Evolutionary conservation across 2,329 filamentous ascomycete genomes (phyloP).

Genomic region (Cladophialophora immunda): DNA sequence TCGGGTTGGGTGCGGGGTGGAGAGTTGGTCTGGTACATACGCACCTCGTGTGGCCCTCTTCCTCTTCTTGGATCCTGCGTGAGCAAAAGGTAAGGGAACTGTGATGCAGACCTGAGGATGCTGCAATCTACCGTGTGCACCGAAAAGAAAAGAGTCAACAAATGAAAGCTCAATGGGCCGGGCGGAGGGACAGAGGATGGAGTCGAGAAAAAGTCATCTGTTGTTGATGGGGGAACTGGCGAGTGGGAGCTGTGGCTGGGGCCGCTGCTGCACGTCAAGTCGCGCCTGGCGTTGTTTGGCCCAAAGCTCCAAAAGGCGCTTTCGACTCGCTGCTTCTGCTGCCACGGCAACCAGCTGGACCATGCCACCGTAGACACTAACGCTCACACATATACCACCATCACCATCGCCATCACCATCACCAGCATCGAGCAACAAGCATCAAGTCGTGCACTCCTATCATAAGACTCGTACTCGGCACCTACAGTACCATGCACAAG

Average conservation of each 20-base stretch:
- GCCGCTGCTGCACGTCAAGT: constrained; percentile 19
- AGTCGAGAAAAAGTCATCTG: constrained; percentile 7
- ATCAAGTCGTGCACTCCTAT: too few relatives aligned
- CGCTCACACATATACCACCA: too few relatives aligned
- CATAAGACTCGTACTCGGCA: too few relatives aligned
- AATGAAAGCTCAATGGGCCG: constrained; percentile 7
- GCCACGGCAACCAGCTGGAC: constrained; percentile 19
- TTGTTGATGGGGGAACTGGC: constrained; percentile 22
- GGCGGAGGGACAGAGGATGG: background rate
- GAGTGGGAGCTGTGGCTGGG: constrained; percentile 3
- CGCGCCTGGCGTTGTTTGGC: constrained; percentile 22
- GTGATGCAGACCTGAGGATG: constrained; percentile 5
- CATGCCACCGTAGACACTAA: too few relatives aligned
- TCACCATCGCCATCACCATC: too few relatives aligned
- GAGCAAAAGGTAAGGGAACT: background rate
- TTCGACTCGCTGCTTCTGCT: constrained; percentile 4
- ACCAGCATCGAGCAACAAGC: too few relatives aligned
- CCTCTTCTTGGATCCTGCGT: background rate
- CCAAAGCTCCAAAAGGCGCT: background rate
- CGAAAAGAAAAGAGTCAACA: constrained; percentile 4
- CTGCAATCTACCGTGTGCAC: background rate
- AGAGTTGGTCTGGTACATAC: background rate
- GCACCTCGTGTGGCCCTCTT: background rate
- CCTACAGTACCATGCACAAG: too few relatives aligned
- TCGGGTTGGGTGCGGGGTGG: background rate